Base-by-base conservation (phyloP, 1,284 basidiomycete species). In the Heterobasidion annosum region DNA sequence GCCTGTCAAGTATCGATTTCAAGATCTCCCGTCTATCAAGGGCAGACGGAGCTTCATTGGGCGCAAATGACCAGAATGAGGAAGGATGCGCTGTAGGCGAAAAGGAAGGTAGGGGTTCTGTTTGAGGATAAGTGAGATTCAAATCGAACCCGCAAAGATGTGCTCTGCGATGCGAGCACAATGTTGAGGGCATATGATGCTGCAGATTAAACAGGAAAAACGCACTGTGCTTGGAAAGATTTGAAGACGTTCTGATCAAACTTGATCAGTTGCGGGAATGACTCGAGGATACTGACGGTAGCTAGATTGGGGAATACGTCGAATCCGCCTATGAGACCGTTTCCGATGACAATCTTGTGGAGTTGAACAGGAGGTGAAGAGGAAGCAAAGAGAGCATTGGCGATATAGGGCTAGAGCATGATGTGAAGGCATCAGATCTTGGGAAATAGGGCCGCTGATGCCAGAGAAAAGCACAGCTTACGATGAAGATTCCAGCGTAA, bases 261-360 rank as follows among this genome's bases (percentile, higher is more conserved):
- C 25, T 77, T 81, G 48, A 88, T 85, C 34, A 89, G 68, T 65
- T 88, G 85, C 1, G 86, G 86, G 61, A 80, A 85, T 2, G 86
- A 88, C 67, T 85, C 78, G 12, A 88, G 67, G 34, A 83, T 71
- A 65, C 75, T 61, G 63, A 87, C 81, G 9, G 79, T 74, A 16
- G 83, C 80, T 0, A 81, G 59, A 25, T 78, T 65, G 51, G 75
- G 70, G 53, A 76, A 83, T 9, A 76, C 74, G 47, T 73, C 69
- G 19, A 61, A 70, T 16, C 75, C 71, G 1, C 75, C 71, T 33
- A 86, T 72, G 7, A 81, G 68, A 6, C 82, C 85, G 65, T 88
- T 83, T 15, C 86, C 86, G 50, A 89, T 87, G 12, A 77, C 81
- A 53, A 88, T 79, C 62, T 81, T 83, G 0, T 74, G 71, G 32